Base-by-base conservation (phyloP, 192 early-diverging fungal genomes). In the Phycomyces nitens region DNA sequence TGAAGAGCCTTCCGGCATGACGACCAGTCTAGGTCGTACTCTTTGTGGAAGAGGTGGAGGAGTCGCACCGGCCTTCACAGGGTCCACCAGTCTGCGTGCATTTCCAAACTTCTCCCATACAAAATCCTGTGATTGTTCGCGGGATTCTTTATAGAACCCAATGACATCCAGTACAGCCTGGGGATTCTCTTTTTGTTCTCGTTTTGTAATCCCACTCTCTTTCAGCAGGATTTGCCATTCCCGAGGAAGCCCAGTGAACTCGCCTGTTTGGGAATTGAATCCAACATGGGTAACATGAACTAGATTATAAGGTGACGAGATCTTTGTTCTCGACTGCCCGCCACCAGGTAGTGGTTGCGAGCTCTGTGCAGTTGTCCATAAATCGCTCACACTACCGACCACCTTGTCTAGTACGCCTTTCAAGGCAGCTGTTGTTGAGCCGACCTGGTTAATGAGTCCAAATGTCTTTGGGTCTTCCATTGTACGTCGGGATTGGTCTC, bases 221-320 rank as follows among this genome's bases (percentile, higher is more conserved):
- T 89, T 86, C 24, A 99, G 83, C 73, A 99, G 78, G 40, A 87
- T 83, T 38, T 92, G 86, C 95, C 96, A 99, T 73, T 95, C 92
- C 69, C 87, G 87, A 40, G 96, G 96, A 53, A 99, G 72, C 21
- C 96, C 96, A 34, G 90, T 92, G 64, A 94, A 94, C 80, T 97
- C 94, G 51, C 94, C 95, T 41, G 93, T 97, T 63, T 97, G 94
- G 57, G 89, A 85, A 77, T 99, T 94, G 72, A 93, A 99, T 12
- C 97, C 97, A 38, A 98, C 97, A 72, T 99, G 97, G 16, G 95
- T 97, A 27, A 99, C 79, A 78, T 99, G 97, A 29, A 96, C 89
- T 14, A 95, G 92, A 72, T 97, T 97, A 78, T 94, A 99, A 4
- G 97, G 97, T 22, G 88, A 87, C 8, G 94, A 96, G 57, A 99